A percentile compares a stretch with the other conserved stretches of the same genome.
Conservation (phyloP, 1,284 basidiomycete species). For the Ganoderma lingzhi region DNA sequence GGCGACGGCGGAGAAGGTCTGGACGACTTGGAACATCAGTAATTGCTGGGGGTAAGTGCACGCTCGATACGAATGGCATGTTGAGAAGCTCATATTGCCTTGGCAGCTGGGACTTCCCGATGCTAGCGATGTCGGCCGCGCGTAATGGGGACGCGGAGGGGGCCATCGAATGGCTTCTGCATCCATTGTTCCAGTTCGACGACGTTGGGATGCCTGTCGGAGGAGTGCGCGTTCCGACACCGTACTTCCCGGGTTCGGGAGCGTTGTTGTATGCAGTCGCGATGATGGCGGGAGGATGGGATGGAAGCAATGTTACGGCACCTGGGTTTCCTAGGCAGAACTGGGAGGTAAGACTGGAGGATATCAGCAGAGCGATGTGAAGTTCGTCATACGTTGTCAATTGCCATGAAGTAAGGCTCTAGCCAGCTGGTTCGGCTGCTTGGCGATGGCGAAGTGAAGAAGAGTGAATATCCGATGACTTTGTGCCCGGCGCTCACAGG, state of each 20-base stretch:
- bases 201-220: slow-evolving; percentile 69
- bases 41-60: slow-evolving; percentile 61
- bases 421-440: too few relatives aligned
- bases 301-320: slow-evolving; percentile 49
- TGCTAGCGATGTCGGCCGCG: slow-evolving; percentile 70
- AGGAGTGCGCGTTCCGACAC: slow-evolving; percentile 63
- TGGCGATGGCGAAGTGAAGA: too few relatives aligned
- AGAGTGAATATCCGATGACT: too few relatives aligned
- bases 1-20: slow-evolving; percentile 60
- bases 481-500: too few relatives aligned
- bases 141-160: slow-evolving; percentile 56
- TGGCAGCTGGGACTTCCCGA: slow-evolving; percentile 66
- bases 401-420: background rate
- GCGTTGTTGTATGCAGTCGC: slow-evolving; percentile 59
- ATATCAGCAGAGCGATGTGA: slow-evolving; percentile 23
- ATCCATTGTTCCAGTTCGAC: slow-evolving; percentile 64
- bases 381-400: background rate
- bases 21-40: slow-evolving; percentile 62
- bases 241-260: slow-evolving; percentile 68
- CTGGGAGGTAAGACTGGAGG: slow-evolving; percentile 57
- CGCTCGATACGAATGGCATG: background rate
- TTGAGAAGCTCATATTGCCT: background rate
- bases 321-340: slow-evolving; percentile 58
- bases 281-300: slow-evolving; percentile 68
- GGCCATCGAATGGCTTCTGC: slow-evolving; percentile 63